Conservation (phyloP, 2,329 filamentous ascomycete genomes). For the Penicillium sp. region DNA sequence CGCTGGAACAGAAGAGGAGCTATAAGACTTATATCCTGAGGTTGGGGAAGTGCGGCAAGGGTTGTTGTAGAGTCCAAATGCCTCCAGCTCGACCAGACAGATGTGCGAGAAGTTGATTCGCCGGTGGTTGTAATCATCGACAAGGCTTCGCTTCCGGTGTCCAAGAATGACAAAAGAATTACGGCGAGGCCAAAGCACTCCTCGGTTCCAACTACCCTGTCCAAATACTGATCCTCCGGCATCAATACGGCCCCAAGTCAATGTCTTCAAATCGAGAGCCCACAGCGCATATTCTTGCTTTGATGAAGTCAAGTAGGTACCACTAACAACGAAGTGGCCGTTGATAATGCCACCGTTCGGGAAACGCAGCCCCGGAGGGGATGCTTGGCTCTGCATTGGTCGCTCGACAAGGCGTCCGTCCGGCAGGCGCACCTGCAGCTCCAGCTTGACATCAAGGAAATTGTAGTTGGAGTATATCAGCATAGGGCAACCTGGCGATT, state of each 20-base stretch:
- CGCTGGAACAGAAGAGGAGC: constrained; percentile 63
- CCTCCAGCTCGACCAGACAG: constrained; percentile 94
- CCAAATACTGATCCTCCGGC: constrained; percentile 92
- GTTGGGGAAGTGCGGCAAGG: constrained; percentile 74
- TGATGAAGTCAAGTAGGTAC: constrained; percentile 93
- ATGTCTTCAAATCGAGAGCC: constrained; percentile 82
- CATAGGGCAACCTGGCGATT: constrained; percentile 62
- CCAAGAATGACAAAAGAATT: constrained; percentile 96
- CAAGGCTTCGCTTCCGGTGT: constrained; percentile 86
- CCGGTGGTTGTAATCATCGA: constrained; percentile 97
- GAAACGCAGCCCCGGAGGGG: constrained; percentile 88
- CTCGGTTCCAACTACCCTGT: constrained; percentile 96
- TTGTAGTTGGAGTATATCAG: constrained; percentile 99
- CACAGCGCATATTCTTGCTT: constrained; percentile 98
- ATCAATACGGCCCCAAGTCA: constrained; percentile 95
- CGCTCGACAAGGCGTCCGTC: constrained; percentile 84
- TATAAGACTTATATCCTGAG: constrained; percentile 81
- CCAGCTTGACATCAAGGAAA: constrained; percentile 93
- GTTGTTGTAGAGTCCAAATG: constrained; percentile 96
- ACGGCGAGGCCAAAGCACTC: constrained; percentile 85
- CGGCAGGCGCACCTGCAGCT: constrained; percentile 80
- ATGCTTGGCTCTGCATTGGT: constrained; percentile 76
- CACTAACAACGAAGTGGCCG: constrained; percentile 94
- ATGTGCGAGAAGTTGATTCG: constrained; percentile 97
- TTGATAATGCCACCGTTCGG: constrained; percentile 95